Conservation (phyloP, 1,139 yeast species). For the Pichia sp. region DNA sequence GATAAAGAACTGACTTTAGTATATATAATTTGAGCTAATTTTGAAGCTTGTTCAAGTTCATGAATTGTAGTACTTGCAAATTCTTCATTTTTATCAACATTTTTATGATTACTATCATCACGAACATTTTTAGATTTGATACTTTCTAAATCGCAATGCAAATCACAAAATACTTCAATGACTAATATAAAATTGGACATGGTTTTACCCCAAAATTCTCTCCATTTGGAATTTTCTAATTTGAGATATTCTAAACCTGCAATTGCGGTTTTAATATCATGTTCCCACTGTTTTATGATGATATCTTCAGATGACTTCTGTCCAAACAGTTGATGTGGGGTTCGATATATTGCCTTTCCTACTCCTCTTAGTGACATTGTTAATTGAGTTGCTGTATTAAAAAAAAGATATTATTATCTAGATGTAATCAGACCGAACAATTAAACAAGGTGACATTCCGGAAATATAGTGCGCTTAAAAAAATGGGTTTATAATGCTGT, state of each 20-base stretch:
- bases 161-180: conserved; percentile 32
- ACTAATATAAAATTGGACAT: conserved; percentile 34
- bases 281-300: conserved; percentile 37
- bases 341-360: conserved; percentile 28
- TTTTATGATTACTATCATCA: background rate
- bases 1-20: conserved; percentile 27
- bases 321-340: conserved; percentile 31
- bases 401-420: background rate
- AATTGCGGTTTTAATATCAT: conserved; percentile 37
- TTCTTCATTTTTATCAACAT: conserved; percentile 20
- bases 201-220: conserved; percentile 34
- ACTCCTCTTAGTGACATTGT: conserved; percentile 30
- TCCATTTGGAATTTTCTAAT: conserved; percentile 34
- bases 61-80: conserved; percentile 24
- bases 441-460: background rate
- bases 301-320: conserved; percentile 36
- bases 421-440: background rate
- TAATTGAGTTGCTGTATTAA: background rate
- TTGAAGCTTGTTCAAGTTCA: conserved; percentile 27
- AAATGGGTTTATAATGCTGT: background rate
- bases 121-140: background rate
- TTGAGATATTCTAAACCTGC: conserved; percentile 40
- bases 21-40: conserved; percentile 31
- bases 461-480: background rate
- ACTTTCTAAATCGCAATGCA: conserved; percentile 28